A percentile compares a stretch with the other conserved stretches of the same genome.
phyloP scores from a whole-genome alignment of 768 basidiomycete genomes.

The Russula vinacea region DNA sequence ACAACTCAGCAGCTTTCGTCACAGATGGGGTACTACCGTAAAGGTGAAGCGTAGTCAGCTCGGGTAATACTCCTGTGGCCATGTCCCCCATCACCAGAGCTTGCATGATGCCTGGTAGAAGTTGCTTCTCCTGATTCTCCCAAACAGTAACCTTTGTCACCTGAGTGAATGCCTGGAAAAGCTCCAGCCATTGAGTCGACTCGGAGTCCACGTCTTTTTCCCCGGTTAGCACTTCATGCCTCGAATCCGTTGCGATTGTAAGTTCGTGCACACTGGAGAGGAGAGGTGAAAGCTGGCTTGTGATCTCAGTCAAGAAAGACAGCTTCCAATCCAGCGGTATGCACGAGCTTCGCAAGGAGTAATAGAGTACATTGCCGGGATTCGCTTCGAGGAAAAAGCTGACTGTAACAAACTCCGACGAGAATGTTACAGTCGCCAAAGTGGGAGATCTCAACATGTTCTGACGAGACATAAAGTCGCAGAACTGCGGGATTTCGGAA shows the following conservation, averaged over 20 bases:
- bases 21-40: too few relatives aligned
- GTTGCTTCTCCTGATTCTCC: too few relatives aligned
- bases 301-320: constrained; percentile 5
- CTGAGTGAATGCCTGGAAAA: too few relatives aligned
- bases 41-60: too few relatives aligned
- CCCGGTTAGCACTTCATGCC: neutral
- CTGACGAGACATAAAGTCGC: constrained; percentile 1
- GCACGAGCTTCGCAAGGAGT: neutral
- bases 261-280: neutral
- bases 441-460: neutral
- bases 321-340: constrained; percentile 8
- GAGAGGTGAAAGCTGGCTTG: neutral
- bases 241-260: neutral
- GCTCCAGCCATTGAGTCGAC: too few relatives aligned
- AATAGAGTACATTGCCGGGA: too few relatives aligned
- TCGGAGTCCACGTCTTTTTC: neutral
- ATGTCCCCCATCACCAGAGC: too few relatives aligned
- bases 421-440: neutral
- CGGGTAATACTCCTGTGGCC: too few relatives aligned
- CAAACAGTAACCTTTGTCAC: too few relatives aligned
- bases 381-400: too few relatives aligned
- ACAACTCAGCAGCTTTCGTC: too few relatives aligned
- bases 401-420: rapidly evolving
- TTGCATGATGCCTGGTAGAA: too few relatives aligned
- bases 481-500: constrained; percentile 5